Conservation (phyloP, 768 basidiomycete species). For the Holtermanniella nyarrowii region DNA sequence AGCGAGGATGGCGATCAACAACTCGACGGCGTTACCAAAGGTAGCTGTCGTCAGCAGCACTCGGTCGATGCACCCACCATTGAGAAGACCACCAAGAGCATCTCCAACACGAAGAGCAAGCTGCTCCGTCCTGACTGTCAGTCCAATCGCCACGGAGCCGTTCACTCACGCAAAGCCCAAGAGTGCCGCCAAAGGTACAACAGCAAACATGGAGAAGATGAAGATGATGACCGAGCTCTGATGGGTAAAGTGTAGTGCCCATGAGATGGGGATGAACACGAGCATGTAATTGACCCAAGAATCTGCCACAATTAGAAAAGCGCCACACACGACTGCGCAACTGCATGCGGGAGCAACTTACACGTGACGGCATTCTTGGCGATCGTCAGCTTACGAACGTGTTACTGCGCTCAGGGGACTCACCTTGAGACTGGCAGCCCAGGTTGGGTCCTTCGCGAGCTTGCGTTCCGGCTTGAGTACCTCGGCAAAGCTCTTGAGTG, state of each 20-base stretch:
- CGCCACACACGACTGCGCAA: no score
- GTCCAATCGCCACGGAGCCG: not conserved
- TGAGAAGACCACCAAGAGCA: slow-evolving; percentile 46
- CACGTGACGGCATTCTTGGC: not conserved
- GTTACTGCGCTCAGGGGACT: not conserved
- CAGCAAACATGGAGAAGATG: slow-evolving; percentile 45
- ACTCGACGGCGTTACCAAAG: slow-evolving; percentile 48
- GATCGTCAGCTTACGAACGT: not conserved
- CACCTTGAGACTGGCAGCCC: slow-evolving; percentile 4
- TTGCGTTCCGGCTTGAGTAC: slow-evolving; percentile 10
- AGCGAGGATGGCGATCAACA: slow-evolving; percentile 45
- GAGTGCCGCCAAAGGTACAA: slow-evolving; percentile 44
- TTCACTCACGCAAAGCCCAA: slow-evolving; percentile 21
- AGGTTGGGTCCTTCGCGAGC: slow-evolving; percentile 8
- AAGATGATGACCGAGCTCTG: slow-evolving; percentile 45
- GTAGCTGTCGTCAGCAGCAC: slow-evolving; percentile 24
- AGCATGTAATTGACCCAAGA: slow-evolving; percentile 41
- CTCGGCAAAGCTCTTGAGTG: slow-evolving; percentile 7
- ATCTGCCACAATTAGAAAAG: no score
- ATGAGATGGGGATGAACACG: slow-evolving; percentile 47
- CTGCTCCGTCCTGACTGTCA: slow-evolving; percentile 48
- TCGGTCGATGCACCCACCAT: slow-evolving; percentile 40
- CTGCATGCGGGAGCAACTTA: no score
- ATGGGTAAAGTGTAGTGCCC: slow-evolving; percentile 45
- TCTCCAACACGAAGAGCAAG: slow-evolving; percentile 44